Base-by-base conservation (phyloP, 2,329 filamentous ascomycete genomes). In the Epichloe sibirici region DNA sequence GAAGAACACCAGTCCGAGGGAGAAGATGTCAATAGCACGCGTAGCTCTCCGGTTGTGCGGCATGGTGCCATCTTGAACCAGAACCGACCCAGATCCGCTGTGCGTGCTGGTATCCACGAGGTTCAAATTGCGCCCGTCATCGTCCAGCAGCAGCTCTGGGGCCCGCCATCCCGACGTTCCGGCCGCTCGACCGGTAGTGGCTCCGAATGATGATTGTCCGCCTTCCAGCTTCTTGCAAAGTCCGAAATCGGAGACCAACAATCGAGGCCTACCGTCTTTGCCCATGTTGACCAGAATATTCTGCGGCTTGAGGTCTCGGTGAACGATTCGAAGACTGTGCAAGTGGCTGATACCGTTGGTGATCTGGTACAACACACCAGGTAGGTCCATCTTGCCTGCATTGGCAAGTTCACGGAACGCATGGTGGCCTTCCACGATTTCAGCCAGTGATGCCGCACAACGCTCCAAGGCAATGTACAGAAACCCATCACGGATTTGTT, bases 111-210 rank as follows among this genome's bases (percentile, higher is more conserved):
- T 65, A 42, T 78, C 77, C 45, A 73, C 66, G 58, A 76, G 60
- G 3, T 69, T 66, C 4, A 65, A 63, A 42, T 78, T 72, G 17
- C 78, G 77, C 11, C 75, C 77, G 57, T 89, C 85, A 56, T 90
- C 86, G 61, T 90, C 86, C 4, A 93, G 78, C 13, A 98, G 81
- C 4, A 98, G 77, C 69, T 98, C 93, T 0, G 93, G 93, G 0
- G 93, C 93, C 54, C 94, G 89, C 93, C 93, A 98, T 6, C 93
- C 93, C 44, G 88, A 89, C 0, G 93, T 98, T 35, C 93, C 93
- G 7, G 88, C 88, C 1, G 91, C 91, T 63, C 95, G 88, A 12
- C 90, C 90, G 0, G 91, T 97, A 3, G 91, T 96, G 8, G 93
- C 90, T 42, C 91, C 86, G 65, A 97, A 90, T 0, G 91, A 97